Evolutionary conservation across 208 protist species (phyloP), one percentile per base, ranked within the genome.

Genomic region (Acanthamoeba sp.): DNA sequence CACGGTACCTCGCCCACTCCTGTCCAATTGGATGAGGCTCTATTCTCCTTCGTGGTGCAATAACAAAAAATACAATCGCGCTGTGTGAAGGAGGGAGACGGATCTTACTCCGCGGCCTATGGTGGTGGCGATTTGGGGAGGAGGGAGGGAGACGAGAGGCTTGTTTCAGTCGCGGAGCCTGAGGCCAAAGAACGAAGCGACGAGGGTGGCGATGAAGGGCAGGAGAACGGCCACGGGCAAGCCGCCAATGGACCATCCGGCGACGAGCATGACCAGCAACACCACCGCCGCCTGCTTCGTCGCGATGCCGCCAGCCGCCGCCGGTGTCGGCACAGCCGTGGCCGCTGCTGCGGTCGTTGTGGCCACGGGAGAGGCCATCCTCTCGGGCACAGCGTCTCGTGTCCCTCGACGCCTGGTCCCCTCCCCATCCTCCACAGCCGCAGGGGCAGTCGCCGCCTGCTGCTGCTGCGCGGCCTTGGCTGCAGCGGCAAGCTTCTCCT

Each of bases 171-270:
- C 24, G 42, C 45, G 42, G 18, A 85, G 45, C 42, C 34, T 52
- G 76, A 85, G 32, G 76, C 76, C 76, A 20, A 85, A 85, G 76
- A 85, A 32, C 9, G 76, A 85, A 10, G n/a, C 76, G 48, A 9
- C 48, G 32, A 85, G 27, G 42, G 45, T 36, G 45, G 76, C 76
- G n/a, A 85, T 22, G 76, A 85, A 20, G 45, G 76, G 76, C 76
- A 85, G 27, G 10, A 85, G 45, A 9, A 85, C 12, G 76, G 76
- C 76, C 38, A 57, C 76, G 45, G 76, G 76, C 76, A 9, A 85
- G 42, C 76, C 76, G 12, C 76, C 76, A 27, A 85, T 9, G 0
- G 29, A 14, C 38, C 38, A 85, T 3, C 76, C 76, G 4, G 27
- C 48, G 27, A 29, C 76, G 5, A 85, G n/a, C 20, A 85, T 40